These are phyloP conservation scores for Rhododendron griersonianum DNA, from an alignment of 148 eudicot genomes.

Conservation along the genomic window DNA sequence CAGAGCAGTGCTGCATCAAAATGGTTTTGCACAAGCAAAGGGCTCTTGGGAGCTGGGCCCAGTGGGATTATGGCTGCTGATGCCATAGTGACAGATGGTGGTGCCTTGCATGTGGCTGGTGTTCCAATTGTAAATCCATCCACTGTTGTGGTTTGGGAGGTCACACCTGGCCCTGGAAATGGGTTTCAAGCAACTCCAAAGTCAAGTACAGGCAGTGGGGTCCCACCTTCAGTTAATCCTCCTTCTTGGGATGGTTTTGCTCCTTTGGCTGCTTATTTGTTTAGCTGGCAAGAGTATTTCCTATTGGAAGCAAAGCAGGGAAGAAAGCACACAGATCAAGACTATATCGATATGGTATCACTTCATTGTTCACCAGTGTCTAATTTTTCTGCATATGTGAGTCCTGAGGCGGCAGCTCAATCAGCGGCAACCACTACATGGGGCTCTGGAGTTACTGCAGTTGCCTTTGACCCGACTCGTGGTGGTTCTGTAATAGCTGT, in stretches of 20 bases:
- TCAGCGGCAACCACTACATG: slow-evolving; percentile 96
- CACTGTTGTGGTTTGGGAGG: slow-evolving; percentile 99
- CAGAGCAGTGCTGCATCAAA: slow-evolving; percentile 59
- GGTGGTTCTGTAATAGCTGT: slow-evolving; percentile 97
- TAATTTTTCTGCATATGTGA: slow-evolving; percentile 97
- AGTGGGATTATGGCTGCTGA: slow-evolving; percentile 99
- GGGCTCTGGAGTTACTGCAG: slow-evolving; percentile 99
- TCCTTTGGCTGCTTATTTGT: slow-evolving; percentile 87
- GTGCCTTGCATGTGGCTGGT: slow-evolving; percentile 98
- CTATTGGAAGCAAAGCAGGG: slow-evolving; percentile 79
- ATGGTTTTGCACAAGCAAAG: slow-evolving; percentile 98
- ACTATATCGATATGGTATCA: slow-evolving; percentile 58
- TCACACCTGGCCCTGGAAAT: slow-evolving; percentile 93
- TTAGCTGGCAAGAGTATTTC: slow-evolving; percentile 88
- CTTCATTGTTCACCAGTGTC: slow-evolving; percentile 98
- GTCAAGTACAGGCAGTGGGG: slow-evolving; percentile 43
- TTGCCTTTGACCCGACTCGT: slow-evolving; percentile 97
- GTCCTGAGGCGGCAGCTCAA: slow-evolving; percentile 95
- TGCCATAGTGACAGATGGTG: slow-evolving; percentile 91
- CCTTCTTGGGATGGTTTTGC: slow-evolving; percentile 95
- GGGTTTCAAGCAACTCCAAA: slow-evolving; percentile 88
- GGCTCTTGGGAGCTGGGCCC: slow-evolving; percentile 96
- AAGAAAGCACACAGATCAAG: slow-evolving; percentile 62
- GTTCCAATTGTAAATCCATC: slow-evolving; percentile 98
- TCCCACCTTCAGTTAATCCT: slow-evolving; percentile 82